A percentile compares a stretch with the other conserved stretches of the same genome.
phyloP scores from a whole-genome alignment of 441 rosid genomes.

The Isatis lusitanica region DNA sequence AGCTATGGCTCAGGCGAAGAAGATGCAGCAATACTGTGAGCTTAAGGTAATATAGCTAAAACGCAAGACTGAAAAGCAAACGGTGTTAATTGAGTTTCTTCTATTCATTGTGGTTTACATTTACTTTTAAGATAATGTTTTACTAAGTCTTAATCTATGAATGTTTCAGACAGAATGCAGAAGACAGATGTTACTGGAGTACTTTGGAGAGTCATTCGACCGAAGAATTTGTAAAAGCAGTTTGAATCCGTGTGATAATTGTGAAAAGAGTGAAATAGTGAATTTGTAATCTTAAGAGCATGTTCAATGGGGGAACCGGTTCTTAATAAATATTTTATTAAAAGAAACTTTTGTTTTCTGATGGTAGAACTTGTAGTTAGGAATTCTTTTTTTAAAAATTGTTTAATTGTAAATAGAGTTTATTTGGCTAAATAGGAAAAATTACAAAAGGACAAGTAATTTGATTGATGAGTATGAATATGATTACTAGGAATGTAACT shows the following conservation, averaged over 20 bases:
- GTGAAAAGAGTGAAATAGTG: conserved; percentile 46
- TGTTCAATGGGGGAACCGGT: too few relatives aligned
- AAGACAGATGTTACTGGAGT: conserved; percentile 73
- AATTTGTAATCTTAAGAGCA: not conserved
- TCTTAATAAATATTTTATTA: too few relatives aligned
- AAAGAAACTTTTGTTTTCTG: too few relatives aligned
- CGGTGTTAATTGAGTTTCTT: not conserved
- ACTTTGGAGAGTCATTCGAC: conserved; percentile 85
- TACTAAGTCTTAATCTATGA: conserved; percentile 3
- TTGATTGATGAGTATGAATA: too few relatives aligned
- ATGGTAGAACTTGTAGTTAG: too few relatives aligned
- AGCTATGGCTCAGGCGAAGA: conserved; percentile 88
- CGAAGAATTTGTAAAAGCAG: conserved; percentile 61
- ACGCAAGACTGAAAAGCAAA: not conserved
- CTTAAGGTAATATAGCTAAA: conserved; percentile 54
- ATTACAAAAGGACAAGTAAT: too few relatives aligned
- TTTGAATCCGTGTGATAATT: conserved; percentile 80
- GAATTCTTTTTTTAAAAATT: too few relatives aligned
- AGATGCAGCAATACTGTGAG: conserved; percentile 91
- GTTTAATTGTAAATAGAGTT: too few relatives aligned
- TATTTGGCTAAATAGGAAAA: too few relatives aligned
- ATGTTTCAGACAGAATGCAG: conserved; percentile 72
- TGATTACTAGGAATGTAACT: too few relatives aligned
- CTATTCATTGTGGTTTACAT: not conserved
- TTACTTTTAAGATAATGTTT: not conserved